These are phyloP conservation scores for Chenopodium quinoa DNA, from an alignment of 148 eudicot genomes.

Conservation along the genomic window DNA sequence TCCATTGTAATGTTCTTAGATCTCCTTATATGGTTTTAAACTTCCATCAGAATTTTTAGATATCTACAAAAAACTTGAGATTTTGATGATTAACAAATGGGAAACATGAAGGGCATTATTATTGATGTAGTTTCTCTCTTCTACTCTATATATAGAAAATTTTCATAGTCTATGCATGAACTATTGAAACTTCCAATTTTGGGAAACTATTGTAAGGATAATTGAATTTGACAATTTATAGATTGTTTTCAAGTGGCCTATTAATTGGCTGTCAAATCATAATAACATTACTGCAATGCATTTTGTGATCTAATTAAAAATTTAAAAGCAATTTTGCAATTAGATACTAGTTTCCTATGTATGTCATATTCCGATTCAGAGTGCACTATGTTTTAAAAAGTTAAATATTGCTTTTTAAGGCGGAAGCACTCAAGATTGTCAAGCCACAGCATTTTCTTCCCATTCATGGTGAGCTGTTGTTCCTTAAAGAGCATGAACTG, in stretches of 20 bases:
- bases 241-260: not conserved
- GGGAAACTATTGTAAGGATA: not conserved
- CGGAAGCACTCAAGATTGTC: constrained; percentile 85
- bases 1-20: constrained; percentile 3
- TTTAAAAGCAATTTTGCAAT: not conserved
- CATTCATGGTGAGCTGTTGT: constrained; percentile 91
- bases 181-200: not conserved
- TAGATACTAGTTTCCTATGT: not conserved
- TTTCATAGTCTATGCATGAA: not conserved
- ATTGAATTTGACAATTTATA: not conserved
- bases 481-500: constrained; percentile 93
- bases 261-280: not conserved
- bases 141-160: not conserved
- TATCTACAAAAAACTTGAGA: not conserved
- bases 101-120: not conserved
- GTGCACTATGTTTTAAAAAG: not conserved
- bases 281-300: not conserved
- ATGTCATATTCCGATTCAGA: not conserved
- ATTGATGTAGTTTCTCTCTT: constrained; percentile 2
- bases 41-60: not conserved
- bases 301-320: not conserved
- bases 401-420: constrained; percentile 45
- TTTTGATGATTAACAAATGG: not conserved
- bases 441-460: constrained; percentile 99
- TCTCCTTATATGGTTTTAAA: not conserved